Percentiles rank a stretch among this genome's conserved stretches.
phyloP scores from a whole-genome alignment of 2,329 filamentous ascomycete genomes.

The Colletotrichum sp. region DNA sequence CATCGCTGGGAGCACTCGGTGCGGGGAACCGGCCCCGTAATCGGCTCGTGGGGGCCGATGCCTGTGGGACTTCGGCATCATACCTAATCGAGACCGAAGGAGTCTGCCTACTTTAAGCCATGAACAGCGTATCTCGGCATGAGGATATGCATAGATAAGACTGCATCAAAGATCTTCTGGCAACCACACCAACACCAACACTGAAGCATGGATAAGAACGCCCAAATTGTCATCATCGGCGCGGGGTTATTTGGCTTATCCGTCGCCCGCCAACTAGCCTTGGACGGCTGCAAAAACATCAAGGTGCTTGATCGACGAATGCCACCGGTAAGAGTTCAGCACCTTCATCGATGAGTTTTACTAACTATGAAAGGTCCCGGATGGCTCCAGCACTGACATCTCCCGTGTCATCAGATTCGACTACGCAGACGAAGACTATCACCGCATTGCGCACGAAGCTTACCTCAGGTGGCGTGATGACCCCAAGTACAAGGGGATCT shows the following conservation, averaged over 20 bases:
- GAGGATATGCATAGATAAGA: neutral
- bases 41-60: neutral
- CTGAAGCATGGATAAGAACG: neutral
- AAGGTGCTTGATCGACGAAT: constrained; percentile 37
- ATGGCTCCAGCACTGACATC: constrained; percentile 43
- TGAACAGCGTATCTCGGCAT: neutral
- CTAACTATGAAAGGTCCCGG: constrained; percentile 28
- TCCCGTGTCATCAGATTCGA: constrained; percentile 52
- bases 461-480: constrained; percentile 30
- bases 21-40: neutral
- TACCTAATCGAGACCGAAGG: neutral
- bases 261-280: constrained; percentile 28
- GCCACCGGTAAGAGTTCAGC: constrained; percentile 32
- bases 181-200: neutral
- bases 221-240: constrained; percentile 28
- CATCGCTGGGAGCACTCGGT: neutral
- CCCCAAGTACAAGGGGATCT: constrained; percentile 22
- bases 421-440: constrained; percentile 69
- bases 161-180: neutral
- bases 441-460: constrained; percentile 52
- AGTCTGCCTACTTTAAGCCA: neutral
- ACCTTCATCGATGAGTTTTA: constrained; percentile 36
- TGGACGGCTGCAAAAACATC: constrained; percentile 33
- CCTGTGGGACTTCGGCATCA: neutral
- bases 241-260: constrained; percentile 34